These are phyloP conservation scores for Paspalum vaginatum DNA, from an alignment of 176 grass and related monocot species.

Conservation along the genomic window DNA sequence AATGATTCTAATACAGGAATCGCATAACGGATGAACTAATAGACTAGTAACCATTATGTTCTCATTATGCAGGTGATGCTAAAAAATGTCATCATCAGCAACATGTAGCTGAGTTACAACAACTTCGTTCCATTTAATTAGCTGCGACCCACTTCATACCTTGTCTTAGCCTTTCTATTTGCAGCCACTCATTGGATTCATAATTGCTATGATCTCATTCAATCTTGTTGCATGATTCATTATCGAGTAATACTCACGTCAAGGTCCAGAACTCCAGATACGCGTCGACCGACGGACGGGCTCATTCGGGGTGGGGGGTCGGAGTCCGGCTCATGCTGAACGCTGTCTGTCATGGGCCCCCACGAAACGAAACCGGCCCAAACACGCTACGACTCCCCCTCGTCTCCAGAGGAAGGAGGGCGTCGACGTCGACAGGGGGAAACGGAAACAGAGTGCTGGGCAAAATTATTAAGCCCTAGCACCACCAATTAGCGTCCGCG, in stretches of 20 bases:
- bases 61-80: conserved; percentile 69
- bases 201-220: conserved; percentile 23
- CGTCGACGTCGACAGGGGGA: no score
- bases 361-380: no score
- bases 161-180: conserved; percentile 25
- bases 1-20: conserved; percentile 20
- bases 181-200: not conserved
- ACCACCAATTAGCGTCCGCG: no score
- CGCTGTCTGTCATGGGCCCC: no score
- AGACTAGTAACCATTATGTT: conserved; percentile 23
- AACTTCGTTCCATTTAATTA: conserved; percentile 88
- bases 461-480: no score
- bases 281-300: no score
- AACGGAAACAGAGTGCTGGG: no score
- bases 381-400: no score
- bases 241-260: not conserved
- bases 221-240: conserved; percentile 21
- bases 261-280: not conserved
- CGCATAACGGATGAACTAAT: conserved; percentile 34
- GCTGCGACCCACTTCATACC: not conserved
- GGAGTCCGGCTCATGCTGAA: no score
- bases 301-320: no score
- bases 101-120: conserved; percentile 81
- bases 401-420: no score
- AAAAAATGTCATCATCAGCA: conserved; percentile 93